A percentile compares a stretch with the other conserved stretches of the same genome.
These are phyloP conservation scores for Cladobotryum protrusum DNA, from an alignment of 2,329 filamentous ascomycete species.

Conservation along the genomic window DNA sequence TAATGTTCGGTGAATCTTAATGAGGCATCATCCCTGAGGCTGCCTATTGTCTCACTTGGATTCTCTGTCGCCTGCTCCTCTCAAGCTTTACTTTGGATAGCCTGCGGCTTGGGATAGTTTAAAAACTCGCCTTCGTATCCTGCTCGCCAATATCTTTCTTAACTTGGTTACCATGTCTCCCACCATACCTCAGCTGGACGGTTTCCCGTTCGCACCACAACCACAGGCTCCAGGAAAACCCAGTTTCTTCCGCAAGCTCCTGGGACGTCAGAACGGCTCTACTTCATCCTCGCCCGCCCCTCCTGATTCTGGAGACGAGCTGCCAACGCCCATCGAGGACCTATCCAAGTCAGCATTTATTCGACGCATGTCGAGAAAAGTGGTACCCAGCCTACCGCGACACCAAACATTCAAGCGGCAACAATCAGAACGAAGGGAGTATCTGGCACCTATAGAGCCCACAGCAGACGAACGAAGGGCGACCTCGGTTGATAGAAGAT, in stretches of 20 bases:
- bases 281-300: slow-evolving; percentile 6
- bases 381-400: slow-evolving; percentile 73
- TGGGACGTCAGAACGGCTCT: slow-evolving; percentile 18
- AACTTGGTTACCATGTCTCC: neutral
- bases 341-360: slow-evolving; percentile 29
- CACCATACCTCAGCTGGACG: slow-evolving; percentile 28
- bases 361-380: slow-evolving; percentile 47
- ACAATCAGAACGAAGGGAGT: slow-evolving; percentile 71
- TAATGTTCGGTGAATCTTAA: slow-evolving; percentile 2
- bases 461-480: slow-evolving; percentile 64
- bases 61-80: neutral
- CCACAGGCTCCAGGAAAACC: slow-evolving; percentile 20
- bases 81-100: neutral
- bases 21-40: slow-evolving; percentile 4
- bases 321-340: slow-evolving; percentile 18
- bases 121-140: neutral
- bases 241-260: slow-evolving; percentile 24
- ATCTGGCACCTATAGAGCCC: slow-evolving; percentile 59
- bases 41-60: slow-evolving; percentile 3
- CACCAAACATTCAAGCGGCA: slow-evolving; percentile 76
- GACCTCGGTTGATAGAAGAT: slow-evolving; percentile 56
- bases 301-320: slow-evolving; percentile 1
- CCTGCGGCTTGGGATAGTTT: neutral
- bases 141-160: neutral
- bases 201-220: slow-evolving; percentile 22